Evolutionary conservation across 495 filamentous ascomycete genomes (phyloP).

Genomic region (Chlorociboria aeruginascens): DNA sequence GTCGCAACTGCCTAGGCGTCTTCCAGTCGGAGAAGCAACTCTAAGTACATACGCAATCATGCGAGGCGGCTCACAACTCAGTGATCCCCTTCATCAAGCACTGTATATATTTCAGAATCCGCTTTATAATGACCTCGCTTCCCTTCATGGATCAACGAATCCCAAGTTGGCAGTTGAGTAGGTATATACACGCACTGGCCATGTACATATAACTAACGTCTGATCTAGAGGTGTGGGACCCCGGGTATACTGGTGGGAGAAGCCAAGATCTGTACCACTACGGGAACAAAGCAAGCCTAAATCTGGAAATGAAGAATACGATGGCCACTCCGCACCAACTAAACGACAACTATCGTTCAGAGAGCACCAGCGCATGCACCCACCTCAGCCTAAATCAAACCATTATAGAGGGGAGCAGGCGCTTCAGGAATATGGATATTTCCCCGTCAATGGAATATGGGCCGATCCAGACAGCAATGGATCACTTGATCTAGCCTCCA

Average conservation of each 20-base stretch:
- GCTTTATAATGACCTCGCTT: too few relatives aligned
- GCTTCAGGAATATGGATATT: constrained; percentile 15
- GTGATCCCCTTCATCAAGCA: constrained; percentile 6
- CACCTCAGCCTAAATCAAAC: not conserved
- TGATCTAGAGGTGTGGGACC: too few relatives aligned
- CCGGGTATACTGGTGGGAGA: too few relatives aligned
- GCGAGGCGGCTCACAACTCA: not conserved
- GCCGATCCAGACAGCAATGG: constrained; percentile 16
- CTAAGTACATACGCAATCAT: constrained; percentile 10
- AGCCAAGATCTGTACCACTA: too few relatives aligned
- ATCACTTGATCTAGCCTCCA: not conserved
- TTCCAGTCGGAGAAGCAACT: not conserved
- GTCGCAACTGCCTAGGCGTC: too few relatives aligned
- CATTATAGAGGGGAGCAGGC: constrained; percentile 13
- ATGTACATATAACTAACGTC: too few relatives aligned
- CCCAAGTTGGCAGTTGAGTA: too few relatives aligned
- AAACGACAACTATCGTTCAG: not conserved
- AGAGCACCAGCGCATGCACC: not conserved
- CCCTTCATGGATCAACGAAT: too few relatives aligned
- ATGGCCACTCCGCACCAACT: too few relatives aligned
- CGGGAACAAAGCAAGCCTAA: not conserved
- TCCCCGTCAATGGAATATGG: constrained; percentile 11
- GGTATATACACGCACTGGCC: too few relatives aligned
- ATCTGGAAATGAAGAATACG: not conserved
- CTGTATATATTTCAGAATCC: not conserved